These are phyloP conservation scores for Akanthomyces lecanii DNA, from an alignment of 2,329 filamentous ascomycete genomes.

Conservation along the genomic window DNA sequence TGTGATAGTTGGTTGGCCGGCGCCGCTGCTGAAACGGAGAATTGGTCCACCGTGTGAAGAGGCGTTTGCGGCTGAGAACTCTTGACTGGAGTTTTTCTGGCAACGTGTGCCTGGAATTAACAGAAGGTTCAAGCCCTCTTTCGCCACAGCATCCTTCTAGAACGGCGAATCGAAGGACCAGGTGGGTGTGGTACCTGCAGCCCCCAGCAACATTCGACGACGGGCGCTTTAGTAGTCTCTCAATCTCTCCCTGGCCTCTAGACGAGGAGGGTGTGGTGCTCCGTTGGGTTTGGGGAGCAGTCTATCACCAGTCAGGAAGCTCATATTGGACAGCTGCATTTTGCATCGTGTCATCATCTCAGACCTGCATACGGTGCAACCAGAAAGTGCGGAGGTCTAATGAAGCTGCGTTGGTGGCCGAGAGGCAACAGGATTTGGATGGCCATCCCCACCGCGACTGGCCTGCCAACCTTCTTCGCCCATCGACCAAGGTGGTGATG, in stretches of 20 bases:
- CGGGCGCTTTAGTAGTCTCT: too few species aligned
- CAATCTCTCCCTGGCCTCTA: too few species aligned
- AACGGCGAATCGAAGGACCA: constrained; percentile 4
- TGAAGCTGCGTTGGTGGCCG: neutral
- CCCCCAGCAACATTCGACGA: neutral
- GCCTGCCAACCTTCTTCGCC: too few species aligned
- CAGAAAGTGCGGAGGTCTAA: neutral
- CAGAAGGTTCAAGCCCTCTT: neutral
- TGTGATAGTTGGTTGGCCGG: neutral
- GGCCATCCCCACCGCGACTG: neutral
- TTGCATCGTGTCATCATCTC: constrained; percentile 1
- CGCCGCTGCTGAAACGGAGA: neutral
- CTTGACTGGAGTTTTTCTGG: neutral
- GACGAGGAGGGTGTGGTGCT: neutral
- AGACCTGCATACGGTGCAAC: neutral
- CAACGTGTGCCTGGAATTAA: neutral
- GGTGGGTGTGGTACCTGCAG: constrained; percentile 15
- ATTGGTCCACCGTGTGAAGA: neutral
- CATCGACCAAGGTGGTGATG: neutral
- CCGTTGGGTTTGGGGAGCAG: neutral
- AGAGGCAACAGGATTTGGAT: too few species aligned
- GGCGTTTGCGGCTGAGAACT: neutral
- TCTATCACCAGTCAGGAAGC: neutral
- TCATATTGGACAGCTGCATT: neutral
- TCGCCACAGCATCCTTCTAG: constrained; percentile 2